Evolutionary conservation across 805 yeast species (phyloP).

Genomic region (Wickerhamomyces chaumierensis): DNA sequence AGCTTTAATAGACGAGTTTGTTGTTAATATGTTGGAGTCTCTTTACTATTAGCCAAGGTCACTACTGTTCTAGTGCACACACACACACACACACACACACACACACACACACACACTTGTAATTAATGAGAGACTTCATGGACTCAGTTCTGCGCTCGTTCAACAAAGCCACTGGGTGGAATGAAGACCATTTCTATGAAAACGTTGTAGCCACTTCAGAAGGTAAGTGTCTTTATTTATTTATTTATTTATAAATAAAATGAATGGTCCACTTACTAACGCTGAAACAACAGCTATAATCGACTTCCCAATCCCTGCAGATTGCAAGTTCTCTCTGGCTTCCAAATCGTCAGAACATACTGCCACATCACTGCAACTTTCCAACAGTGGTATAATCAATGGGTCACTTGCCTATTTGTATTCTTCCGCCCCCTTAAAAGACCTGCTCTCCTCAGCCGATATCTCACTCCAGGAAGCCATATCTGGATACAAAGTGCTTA

Average conservation of each 20-base stretch:
- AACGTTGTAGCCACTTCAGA: slow-evolving; percentile 63
- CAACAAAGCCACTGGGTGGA: slow-evolving; percentile 65
- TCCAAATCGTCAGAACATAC: slow-evolving; percentile 59
- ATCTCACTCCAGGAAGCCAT: slow-evolving; percentile 56
- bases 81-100: too few species aligned
- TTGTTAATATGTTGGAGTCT: too few species aligned
- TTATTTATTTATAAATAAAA: too few species aligned
- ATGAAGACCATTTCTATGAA: slow-evolving; percentile 65
- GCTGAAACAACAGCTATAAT: slow-evolving; percentile 37
- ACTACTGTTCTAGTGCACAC: too few species aligned
- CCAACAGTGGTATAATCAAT: slow-evolving; percentile 51
- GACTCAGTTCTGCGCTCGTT: slow-evolving; percentile 72
- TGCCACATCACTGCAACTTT: slow-evolving; percentile 62
- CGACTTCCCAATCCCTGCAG: slow-evolving; percentile 64
- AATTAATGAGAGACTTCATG: slow-evolving; percentile 47
- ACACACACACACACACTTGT: too few species aligned
- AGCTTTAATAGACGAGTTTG: too few species aligned
- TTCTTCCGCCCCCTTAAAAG: slow-evolving; percentile 45
- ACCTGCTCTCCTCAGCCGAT: slow-evolving; percentile 37
- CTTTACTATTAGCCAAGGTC: too few species aligned
- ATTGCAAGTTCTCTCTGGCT: slow-evolving; percentile 53
- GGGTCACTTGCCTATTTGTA: slow-evolving; percentile 82
- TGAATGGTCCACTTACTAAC: too few species aligned
- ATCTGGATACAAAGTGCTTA: slow-evolving; percentile 53
- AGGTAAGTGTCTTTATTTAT: slow-evolving; percentile 4